phyloP scores from a whole-genome alignment of 257 asterid species.

The Salvia hispanica region DNA sequence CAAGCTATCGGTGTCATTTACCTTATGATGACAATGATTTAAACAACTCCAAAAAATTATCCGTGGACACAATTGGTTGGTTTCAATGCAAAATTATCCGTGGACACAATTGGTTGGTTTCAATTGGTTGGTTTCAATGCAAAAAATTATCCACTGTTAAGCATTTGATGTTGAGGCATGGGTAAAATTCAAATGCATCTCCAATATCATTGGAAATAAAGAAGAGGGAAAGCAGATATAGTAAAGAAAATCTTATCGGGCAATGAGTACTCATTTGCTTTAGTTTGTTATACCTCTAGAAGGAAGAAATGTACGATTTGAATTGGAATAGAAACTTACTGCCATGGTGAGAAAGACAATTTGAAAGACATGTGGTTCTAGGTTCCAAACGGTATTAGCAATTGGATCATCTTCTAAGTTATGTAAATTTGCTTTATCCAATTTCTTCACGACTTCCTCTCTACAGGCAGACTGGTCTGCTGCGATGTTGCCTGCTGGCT shows the following conservation, averaged over 20 bases:
- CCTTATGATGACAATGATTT: constrained; percentile 22
- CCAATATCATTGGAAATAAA: constrained; percentile 20
- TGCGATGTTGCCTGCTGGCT: constrained; percentile 38
- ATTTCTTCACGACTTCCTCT: constrained; percentile 40
- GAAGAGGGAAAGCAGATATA: constrained; percentile 27
- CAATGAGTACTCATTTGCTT: constrained; percentile 13
- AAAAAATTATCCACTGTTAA: constrained; percentile 7
- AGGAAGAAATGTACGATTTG: constrained; percentile 4
- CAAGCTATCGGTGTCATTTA: constrained; percentile 3
- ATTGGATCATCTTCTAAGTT: constrained; percentile 70
- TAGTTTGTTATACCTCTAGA: constrained; percentile 14
- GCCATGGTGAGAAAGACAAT: constrained; percentile 74
- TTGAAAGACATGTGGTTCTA: constrained; percentile 62
- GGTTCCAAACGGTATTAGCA: constrained; percentile 72
- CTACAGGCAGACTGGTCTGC: constrained; percentile 37
- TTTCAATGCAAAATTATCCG: constrained; percentile 4
- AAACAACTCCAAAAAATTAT: not conserved
- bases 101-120: not conserved
- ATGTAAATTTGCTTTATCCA: constrained; percentile 34
- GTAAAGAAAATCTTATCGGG: constrained; percentile 23
- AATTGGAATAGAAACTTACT: constrained; percentile 52
- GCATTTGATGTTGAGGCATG: constrained; percentile 18
- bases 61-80: not conserved
- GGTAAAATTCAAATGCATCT: constrained; percentile 14
- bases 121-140: too few species aligned